Evolutionary conservation across 1,284 basidiomycete genomes (phyloP).

Genomic region (Sutorius eximius): DNA sequence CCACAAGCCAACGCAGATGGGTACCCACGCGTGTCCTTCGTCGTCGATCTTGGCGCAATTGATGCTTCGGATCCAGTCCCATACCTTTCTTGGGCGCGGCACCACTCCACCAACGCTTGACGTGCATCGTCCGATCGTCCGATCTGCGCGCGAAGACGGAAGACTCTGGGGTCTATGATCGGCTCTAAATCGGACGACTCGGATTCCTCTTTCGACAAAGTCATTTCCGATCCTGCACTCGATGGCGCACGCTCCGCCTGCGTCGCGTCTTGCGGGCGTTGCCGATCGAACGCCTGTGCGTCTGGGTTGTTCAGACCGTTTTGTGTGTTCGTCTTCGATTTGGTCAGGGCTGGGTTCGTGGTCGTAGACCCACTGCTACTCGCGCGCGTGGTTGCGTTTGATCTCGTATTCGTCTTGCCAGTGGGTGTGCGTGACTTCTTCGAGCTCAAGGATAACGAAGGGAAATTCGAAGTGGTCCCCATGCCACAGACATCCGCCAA

Average conservation of each 20-base stretch:
- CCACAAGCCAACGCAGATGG: background rate
- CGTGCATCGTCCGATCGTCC: slow-evolving; percentile 4
- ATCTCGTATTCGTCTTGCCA: background rate
- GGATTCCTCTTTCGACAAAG: background rate
- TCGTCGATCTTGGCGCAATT: background rate
- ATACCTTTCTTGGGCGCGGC: background rate
- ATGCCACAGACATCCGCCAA: background rate
- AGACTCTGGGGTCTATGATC: slow-evolving; percentile 13
- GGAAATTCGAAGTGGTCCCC: background rate
- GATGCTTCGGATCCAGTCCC: background rate
- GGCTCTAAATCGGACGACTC: background rate
- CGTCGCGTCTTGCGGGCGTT: background rate
- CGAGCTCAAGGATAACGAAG: background rate
- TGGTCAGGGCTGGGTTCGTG: background rate
- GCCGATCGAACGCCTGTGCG: background rate
- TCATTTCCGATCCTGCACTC: background rate
- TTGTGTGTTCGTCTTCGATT: background rate
- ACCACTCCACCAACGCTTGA: slow-evolving; percentile 14
- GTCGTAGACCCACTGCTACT: background rate
- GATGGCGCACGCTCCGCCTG: background rate
- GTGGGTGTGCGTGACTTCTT: background rate
- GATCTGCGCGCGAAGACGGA: slow-evolving; percentile 7
- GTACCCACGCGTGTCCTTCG: background rate
- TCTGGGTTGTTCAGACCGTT: background rate
- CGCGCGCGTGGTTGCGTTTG: background rate